Base-by-base conservation (phyloP, 352 stramenopile genomes). In the Phytophthora parvispora region DNA sequence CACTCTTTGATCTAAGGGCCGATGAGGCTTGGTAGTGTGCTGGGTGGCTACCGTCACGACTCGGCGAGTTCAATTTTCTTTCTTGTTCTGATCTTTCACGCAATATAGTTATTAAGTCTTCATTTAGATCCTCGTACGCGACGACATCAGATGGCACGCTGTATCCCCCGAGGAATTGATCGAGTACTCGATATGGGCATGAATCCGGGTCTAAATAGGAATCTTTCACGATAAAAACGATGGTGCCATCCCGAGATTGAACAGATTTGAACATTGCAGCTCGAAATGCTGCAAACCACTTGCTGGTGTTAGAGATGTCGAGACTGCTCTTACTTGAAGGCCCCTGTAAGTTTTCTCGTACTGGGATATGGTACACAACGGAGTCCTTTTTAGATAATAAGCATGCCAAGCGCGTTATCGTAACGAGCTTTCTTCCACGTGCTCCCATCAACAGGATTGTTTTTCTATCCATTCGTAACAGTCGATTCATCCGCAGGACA, bases 191-290 rank as follows among this genome's bases (percentile, higher is more conserved):
- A 24, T 91, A 90, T 16, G 40, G 24, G 51, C 81, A 78, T 1
- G 61, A 57, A 2, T 64, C 38, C 25, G 72, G 34, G 18, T 69
- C 48, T 10, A 90, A 57, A 24, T 64, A 64, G 6, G 45, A 22
- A 49, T 92, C 82, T 38, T 94, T 89, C 22, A 94, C 55, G 24
- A 94, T 75, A 15, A 94, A 71, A 15, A 95, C 81, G 2, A 84
- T 27, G 0, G 70, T 45, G 5, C 84, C 52, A 27, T 91, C 80
- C 1, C 40, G 68, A 10, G 72, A 51, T 1, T 66, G 67, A n/a
- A 90, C 67, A 13, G 74, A 84, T 27, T 69, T 60, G 0, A 93
- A 29, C 31, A 95, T 60, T 2, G 73, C 82, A 18, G 53, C 29
- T 60, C 80, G 85, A 8, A 93, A 63, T 6, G 40, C 40, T 6